phyloP scores from a whole-genome alignment of 2,329 filamentous ascomycete species.

The Aspergillus chevalieri region DNA sequence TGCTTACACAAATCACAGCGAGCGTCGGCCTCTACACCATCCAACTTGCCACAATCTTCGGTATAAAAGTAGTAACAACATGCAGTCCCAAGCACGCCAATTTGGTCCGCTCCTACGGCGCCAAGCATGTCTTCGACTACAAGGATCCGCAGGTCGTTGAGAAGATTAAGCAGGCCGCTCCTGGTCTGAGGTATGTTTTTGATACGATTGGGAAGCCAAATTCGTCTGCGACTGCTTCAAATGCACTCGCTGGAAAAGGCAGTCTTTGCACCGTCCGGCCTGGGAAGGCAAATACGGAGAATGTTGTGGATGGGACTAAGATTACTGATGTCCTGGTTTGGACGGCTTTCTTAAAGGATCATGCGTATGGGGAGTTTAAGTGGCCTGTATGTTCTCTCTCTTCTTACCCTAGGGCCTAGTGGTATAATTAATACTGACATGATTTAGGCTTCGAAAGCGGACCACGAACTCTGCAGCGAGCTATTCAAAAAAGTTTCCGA shows the following conservation, averaged over 20 bases:
- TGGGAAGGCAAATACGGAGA: constrained; percentile 35
- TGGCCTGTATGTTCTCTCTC: constrained; percentile 30
- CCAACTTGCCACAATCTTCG: constrained; percentile 28
- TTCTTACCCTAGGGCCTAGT: neutral
- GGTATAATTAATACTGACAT: constrained; percentile 5
- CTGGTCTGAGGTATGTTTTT: constrained; percentile 33
- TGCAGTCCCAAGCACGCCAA: constrained; percentile 30
- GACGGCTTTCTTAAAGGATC: constrained; percentile 39
- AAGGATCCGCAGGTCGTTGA: constrained; percentile 26
- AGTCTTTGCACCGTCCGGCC: constrained; percentile 39
- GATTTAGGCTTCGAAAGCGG: constrained; percentile 13
- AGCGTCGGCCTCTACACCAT: constrained; percentile 36
- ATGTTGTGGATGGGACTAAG: constrained; percentile 26
- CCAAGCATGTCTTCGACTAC: constrained; percentile 38
- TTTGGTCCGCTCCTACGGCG: constrained; percentile 28
- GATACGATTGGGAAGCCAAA: constrained; percentile 38
- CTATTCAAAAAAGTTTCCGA: constrained; percentile 34
- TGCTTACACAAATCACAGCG: constrained; percentile 14
- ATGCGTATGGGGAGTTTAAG: constrained; percentile 29
- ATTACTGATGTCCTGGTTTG: constrained; percentile 42
- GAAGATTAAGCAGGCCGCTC: constrained; percentile 31
- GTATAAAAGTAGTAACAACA: constrained; percentile 32
- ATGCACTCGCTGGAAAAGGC: constrained; percentile 23
- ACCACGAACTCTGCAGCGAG: constrained; percentile 33
- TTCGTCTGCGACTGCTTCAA: constrained; percentile 30